Evolutionary conservation across 2,329 filamentous ascomycete genomes (phyloP).

Genomic region (Coniochaeta sp.): DNA sequence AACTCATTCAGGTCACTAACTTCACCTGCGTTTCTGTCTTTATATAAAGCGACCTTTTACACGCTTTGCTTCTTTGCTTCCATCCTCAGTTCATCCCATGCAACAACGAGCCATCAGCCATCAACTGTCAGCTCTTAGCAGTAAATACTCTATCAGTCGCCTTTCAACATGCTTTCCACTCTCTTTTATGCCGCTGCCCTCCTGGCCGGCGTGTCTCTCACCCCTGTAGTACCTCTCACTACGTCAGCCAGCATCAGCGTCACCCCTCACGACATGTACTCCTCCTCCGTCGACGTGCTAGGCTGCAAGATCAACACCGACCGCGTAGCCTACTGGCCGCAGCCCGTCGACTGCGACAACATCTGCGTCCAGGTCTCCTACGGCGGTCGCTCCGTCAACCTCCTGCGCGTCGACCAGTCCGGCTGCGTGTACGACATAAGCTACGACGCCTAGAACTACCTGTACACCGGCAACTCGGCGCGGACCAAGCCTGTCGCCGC

Average conservation of each 20-base stretch:
- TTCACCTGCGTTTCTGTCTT: too few species aligned
- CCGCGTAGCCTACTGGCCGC: constrained; percentile 55
- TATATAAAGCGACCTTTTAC: too few species aligned
- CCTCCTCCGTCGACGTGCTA: constrained; percentile 48
- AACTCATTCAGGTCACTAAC: too few species aligned
- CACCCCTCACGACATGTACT: constrained; percentile 51
- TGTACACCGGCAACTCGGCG: constrained; percentile 42
- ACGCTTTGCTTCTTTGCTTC: too few species aligned
- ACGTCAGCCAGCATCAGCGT: constrained; percentile 20
- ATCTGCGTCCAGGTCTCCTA: constrained; percentile 48
- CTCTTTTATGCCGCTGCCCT: not conserved
- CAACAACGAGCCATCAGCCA: too few species aligned
- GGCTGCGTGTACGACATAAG: constrained; percentile 48
- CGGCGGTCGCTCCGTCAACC: constrained; percentile 41
- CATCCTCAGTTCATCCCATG: too few species aligned
- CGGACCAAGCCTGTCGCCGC: constrained; percentile 35
- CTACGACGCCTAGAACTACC: constrained; percentile 57
- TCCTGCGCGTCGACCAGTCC: constrained; percentile 51
- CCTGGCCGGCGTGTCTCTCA: not conserved
- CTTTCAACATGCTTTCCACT: not conserved
- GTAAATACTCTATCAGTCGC: too few species aligned
- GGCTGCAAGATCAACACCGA: constrained; percentile 56
- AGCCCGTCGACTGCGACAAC: constrained; percentile 42
- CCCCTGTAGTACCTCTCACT: not conserved
- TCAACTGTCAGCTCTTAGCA: too few species aligned